These are phyloP conservation scores for Sherardia arvensis DNA, from an alignment of 257 asterid genomes.

Conservation along the genomic window DNA sequence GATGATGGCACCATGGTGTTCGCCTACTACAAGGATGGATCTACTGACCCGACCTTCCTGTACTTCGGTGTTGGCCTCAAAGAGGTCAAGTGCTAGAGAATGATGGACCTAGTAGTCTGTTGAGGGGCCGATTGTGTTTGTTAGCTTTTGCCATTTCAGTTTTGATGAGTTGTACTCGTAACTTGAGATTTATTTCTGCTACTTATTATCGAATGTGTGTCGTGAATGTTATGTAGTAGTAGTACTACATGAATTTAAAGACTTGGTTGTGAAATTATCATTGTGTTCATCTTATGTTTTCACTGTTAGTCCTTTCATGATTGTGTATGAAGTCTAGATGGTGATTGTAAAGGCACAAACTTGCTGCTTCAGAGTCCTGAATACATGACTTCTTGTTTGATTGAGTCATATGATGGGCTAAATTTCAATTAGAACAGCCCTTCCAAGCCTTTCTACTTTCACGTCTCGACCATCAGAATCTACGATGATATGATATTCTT, in stretches of 20 bases:
- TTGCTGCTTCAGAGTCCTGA: too few relatives aligned
- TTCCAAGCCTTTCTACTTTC: too few relatives aligned
- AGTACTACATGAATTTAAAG: neutral
- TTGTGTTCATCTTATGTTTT: neutral
- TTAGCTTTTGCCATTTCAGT: neutral
- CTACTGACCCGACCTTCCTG: constrained; percentile 78
- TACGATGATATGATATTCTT: too few relatives aligned
- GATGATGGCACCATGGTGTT: constrained; percentile 64
- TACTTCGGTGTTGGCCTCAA: constrained; percentile 66
- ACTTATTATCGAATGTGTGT: neutral
- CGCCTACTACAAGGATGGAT: constrained; percentile 87
- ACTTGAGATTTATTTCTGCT: neutral
- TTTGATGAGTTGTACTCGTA: constrained; percentile 1
- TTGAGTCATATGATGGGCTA: too few relatives aligned
- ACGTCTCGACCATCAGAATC: too few relatives aligned
- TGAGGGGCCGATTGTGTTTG: neutral
- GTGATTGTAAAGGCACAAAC: too few relatives aligned
- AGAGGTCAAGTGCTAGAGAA: constrained; percentile 70
- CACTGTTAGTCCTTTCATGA: too few relatives aligned
- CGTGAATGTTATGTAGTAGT: neutral
- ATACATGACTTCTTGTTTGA: too few relatives aligned
- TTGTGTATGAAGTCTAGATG: too few relatives aligned
- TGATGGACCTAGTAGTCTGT: neutral
- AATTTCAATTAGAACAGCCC: too few relatives aligned
- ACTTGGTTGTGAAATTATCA: neutral